Evolutionary conservation across 495 filamentous ascomycete species (phyloP).

Genomic region (Aspergillus nidulans): DNA sequence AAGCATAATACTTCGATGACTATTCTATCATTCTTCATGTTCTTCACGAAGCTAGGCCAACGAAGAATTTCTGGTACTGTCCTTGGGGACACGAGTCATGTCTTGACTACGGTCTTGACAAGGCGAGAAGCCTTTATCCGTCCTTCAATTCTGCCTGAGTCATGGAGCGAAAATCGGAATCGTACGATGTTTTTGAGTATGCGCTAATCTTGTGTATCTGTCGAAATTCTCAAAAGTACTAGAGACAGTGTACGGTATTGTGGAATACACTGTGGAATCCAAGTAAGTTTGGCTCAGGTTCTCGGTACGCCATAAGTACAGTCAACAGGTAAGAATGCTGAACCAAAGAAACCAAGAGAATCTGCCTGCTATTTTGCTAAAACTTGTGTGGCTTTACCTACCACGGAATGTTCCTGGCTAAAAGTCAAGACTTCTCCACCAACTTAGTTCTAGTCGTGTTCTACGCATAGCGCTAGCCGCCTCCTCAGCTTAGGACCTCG

Average conservation of each 20-base stretch:
- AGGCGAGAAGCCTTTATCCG: not conserved
- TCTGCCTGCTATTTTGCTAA: no score
- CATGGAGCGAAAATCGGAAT: not conserved
- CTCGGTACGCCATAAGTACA: no score
- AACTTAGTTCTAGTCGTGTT: conserved; percentile 1
- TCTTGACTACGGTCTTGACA: not conserved
- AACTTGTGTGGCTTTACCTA: not conserved
- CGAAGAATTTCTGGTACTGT: no score
- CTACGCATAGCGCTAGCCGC: not conserved
- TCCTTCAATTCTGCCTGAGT: not conserved
- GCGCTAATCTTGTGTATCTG: not conserved
- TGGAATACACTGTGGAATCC: no score
- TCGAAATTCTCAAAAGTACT: no score
- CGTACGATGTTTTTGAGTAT: not conserved
- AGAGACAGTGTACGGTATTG: no score
- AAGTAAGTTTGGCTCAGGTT: no score
- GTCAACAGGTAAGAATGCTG: no score
- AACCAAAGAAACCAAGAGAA: no score
- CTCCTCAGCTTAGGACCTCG: not conserved
- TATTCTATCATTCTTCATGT: no score
- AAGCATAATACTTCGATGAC: not conserved
- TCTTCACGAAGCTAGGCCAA: no score
- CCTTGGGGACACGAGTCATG: no score
- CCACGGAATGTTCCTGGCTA: not conserved
- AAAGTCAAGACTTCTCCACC: not conserved